A percentile compares a stretch with the other conserved stretches of the same genome.
Evolutionary conservation across 345 rosid genomes (phyloP).

Genomic region (Brassica napus): Da-Ae NC_063452.1:45224001-45224500

Average conservation of each 20-base stretch:
- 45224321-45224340: constrained; percentile 3
- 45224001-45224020: constrained; percentile 29
- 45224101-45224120: constrained; percentile 48
- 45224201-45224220: constrained; percentile 37
- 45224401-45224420: not conserved
- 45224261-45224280: constrained; percentile 4
- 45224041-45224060: constrained; percentile 15
- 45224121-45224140: constrained; percentile 45
- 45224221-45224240: constrained; percentile 44
- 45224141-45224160: constrained; percentile 45
- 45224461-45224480: not conserved
- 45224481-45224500: not conserved
- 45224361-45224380: constrained; percentile 12
- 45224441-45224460: not conserved
- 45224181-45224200: constrained; percentile 36
- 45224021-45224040: constrained; percentile 19
- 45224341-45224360: constrained; percentile 9
- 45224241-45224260: constrained; percentile 34
- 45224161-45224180: constrained; percentile 43
- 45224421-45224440: constrained; percentile 5
- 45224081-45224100: constrained; percentile 41
- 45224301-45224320: not conserved
- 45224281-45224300: not conserved
- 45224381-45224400: constrained; percentile 13
- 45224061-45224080: constrained; percentile 44